Evolutionary conservation across 129 eudicot species (phyloP).

Genomic region (Apium graveolens): DNA sequence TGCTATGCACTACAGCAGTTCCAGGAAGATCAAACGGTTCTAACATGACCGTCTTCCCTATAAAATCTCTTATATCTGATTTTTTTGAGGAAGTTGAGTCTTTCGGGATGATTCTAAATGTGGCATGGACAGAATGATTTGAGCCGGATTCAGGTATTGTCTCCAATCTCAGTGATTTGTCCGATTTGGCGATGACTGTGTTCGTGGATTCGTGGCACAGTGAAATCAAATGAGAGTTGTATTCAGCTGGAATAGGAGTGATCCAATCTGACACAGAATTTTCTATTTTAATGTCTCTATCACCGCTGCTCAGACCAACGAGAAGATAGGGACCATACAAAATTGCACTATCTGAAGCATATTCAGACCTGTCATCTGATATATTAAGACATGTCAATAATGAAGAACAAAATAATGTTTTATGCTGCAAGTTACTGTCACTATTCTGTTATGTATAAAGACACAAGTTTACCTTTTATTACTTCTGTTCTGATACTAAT

Average conservation of each 20-base stretch:
- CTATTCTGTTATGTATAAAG: not conserved
- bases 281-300: slow-evolving; percentile 47
- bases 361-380: slow-evolving; percentile 71
- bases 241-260: slow-evolving; percentile 55
- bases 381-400: not conserved
- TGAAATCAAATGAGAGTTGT: slow-evolving; percentile 62
- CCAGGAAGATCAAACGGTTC: slow-evolving; percentile 84
- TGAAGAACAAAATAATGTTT: not conserved
- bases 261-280: slow-evolving; percentile 46
- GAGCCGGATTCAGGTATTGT: slow-evolving; percentile 54
- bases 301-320: slow-evolving; percentile 51
- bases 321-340: slow-evolving; percentile 91
- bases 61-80: slow-evolving; percentile 15
- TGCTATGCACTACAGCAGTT: slow-evolving; percentile 42
- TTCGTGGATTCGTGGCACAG: slow-evolving; percentile 44
- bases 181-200: slow-evolving; percentile 32
- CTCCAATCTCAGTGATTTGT: slow-evolving; percentile 34
- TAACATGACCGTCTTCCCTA: slow-evolving; percentile 49
- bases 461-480: slow-evolving; percentile 51
- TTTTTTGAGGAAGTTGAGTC: slow-evolving; percentile 4
- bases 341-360: slow-evolving; percentile 62
- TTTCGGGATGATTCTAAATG: slow-evolving; percentile 51
- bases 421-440: not conserved
- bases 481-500: slow-evolving; percentile 62
- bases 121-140: slow-evolving; percentile 49